Base-by-base conservation (phyloP, 2,329 filamentous ascomycete genomes). In the Fusarium sp. region DNA sequence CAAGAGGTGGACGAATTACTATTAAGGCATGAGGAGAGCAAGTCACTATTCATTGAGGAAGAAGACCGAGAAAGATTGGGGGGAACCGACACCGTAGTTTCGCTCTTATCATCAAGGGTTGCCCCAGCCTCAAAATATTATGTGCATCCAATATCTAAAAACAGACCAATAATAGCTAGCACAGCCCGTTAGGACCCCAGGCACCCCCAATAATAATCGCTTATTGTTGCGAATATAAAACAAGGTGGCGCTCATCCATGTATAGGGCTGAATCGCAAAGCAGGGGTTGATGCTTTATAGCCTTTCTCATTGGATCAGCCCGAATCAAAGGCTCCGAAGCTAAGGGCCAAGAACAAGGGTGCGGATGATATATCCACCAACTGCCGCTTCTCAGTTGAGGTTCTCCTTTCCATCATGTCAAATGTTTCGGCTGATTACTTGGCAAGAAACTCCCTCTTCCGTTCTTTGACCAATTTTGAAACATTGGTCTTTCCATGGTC, bases 341-440 rank as follows among this genome's bases (percentile, higher is more conserved):
- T 35, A 45, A 56, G 33, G 18, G 35, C 55, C 26, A 27, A 45
- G 20, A 35, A 62, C 54, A 65, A 64, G 62, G 41, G 53, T 60
- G 23, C 13, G 14, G 55, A 42, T 62, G 64, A 67, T 17, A 66
- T 37, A 66, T 23, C 40, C 41, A 59, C 59, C 59, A 61, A 59
- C 41, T 61, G 20, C 59, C 41, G 26, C 54, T 48, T 18, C 13
- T 46, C 20, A 17, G 14, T 45, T 10, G 18, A 11, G 59, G 15
- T 18, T 26, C 17, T 30, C 3, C 7, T 14, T 48, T 13, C 23
- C 23, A 23, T 23, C 23, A 23, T 23, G 23, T 23, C 23, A 23
- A 23, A 23, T 23, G 23, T 4, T 23, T 23, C 5, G 23, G 1
- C 23, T 23, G 23, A 23, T 23, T 23, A 23, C 23, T 23, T 23